Conservation (phyloP, 495 filamentous ascomycete species). For the Evansstolkia leycettana region DNA sequence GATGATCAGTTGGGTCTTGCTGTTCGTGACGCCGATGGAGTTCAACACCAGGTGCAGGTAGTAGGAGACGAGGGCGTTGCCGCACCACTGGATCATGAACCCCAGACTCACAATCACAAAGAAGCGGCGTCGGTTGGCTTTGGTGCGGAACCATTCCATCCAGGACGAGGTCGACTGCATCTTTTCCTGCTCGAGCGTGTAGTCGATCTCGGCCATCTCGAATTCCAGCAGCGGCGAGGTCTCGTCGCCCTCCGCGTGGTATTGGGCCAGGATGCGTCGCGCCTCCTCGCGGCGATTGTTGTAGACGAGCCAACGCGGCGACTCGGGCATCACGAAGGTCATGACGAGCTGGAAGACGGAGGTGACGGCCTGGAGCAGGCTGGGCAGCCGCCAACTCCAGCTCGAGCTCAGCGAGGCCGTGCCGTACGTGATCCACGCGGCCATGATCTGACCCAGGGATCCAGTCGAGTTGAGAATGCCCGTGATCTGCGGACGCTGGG, state of each 20-base stretch:
- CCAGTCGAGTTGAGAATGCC: constrained; percentile 53
- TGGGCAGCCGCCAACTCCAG: constrained; percentile 38
- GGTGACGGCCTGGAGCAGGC: constrained; percentile 39
- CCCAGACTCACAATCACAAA: constrained; percentile 40
- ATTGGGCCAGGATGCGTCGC: constrained; percentile 13
- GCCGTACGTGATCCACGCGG: constrained; percentile 14
- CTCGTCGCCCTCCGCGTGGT: constrained; percentile 17
- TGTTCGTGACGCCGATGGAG: constrained; percentile 32
- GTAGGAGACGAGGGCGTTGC: constrained; percentile 50
- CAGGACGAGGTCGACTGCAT: constrained; percentile 10
- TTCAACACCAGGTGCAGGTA: constrained; percentile 39
- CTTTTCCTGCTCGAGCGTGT: constrained; percentile 13
- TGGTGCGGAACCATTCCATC: constrained; percentile 46
- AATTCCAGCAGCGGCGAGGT: constrained; percentile 8
- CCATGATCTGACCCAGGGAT: constrained; percentile 42
- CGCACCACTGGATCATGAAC: constrained; percentile 44
- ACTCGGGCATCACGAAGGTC: constrained; percentile 28
- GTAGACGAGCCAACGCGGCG: constrained; percentile 31
- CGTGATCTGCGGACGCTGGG: constrained; percentile 47
- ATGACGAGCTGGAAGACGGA: constrained; percentile 28
- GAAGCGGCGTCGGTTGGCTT: constrained; percentile 50
- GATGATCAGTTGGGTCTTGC: constrained; percentile 22
- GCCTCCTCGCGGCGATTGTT: constrained; percentile 23
- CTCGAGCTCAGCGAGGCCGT: constrained; percentile 12
- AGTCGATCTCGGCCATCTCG: constrained; percentile 16